Evolutionary conservation across 305 asterid genomes (phyloP), one percentile per base, ranked within the genome.

Genomic region (Rubia peregrina): DNA sequence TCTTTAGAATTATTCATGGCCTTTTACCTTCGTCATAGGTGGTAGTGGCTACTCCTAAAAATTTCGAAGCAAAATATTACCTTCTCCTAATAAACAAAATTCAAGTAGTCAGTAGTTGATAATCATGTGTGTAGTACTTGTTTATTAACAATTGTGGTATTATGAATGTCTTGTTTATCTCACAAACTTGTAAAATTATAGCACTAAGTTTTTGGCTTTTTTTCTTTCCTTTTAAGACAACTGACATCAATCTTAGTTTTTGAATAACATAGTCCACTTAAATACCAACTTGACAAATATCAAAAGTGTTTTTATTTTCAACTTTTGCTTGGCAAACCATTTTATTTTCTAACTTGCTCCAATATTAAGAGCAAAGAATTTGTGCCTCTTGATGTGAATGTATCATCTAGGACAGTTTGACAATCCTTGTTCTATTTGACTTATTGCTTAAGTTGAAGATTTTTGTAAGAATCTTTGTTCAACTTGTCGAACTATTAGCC

Each of bases 371-470:
- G 14, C 53, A 62, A 30, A 30, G 36, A 30, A 30, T 30, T 3
- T 36, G 16, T 10, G 49, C 22, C 9, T 51, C 38, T 71, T 22
- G 26, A 24, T 5, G 19, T 61, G 24, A 7, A 14, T 30, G 13
- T 5, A 17, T 60, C 44, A 5, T 53, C 44, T 43, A 7, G 38
- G 30, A 24, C 46, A 5, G 24, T 56, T 5, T 24, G 26, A 51
- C 42, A 36, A 65, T 65, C 40, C 36, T 42, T 40, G 60, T 22
- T 30, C 60, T 14, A 19, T 74, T 55, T 66, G 59, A 61, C 40
- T 69, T 10, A 61, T 22, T 43, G 64, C 30, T 61, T 11, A 59
- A 36, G 65, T 73, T 38, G 30, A 49, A 43, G 48, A 62, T 59
- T 30, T 69, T 62, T 26, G 12, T 69, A 64, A 71, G 24, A 42